A percentile compares a stretch with the other conserved stretches of the same genome.
Conservation (phyloP, 2,329 filamentous ascomycete genomes). For the Alternaria sp. region DNA sequence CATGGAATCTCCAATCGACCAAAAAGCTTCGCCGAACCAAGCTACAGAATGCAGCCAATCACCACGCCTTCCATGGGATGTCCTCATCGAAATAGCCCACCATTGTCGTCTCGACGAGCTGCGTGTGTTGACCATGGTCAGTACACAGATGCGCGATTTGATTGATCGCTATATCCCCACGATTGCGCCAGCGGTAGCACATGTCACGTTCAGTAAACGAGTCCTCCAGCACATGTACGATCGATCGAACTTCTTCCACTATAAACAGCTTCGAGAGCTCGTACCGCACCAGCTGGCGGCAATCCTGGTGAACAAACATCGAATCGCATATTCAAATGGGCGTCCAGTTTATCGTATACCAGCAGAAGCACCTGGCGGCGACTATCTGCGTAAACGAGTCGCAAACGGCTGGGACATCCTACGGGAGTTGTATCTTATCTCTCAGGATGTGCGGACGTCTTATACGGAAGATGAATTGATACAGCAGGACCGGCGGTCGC, state of each 20-base stretch:
- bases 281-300: conserved; percentile 43
- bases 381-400: conserved; percentile 38
- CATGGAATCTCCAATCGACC: not conserved
- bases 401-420: conserved; percentile 43
- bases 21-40: not conserved
- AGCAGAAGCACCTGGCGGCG: conserved; percentile 28
- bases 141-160: conserved; percentile 29
- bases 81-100: conserved; percentile 41
- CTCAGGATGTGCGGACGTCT: conserved; percentile 28
- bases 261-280: conserved; percentile 26
- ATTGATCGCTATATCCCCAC: conserved; percentile 38
- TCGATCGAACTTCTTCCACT: not conserved
- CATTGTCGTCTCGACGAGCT: conserved; percentile 43
- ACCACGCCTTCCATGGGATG: conserved; percentile 38
- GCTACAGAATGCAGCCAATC: conserved; percentile 12
- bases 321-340: conserved; percentile 16
- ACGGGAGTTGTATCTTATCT: conserved; percentile 35
- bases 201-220: conserved; percentile 34
- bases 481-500: conserved; percentile 15
- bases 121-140: conserved; percentile 31
- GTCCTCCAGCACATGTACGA: conserved; percentile 25
- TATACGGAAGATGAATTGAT: conserved; percentile 12
- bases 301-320: conserved; percentile 41
- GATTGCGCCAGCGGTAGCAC: conserved; percentile 40
- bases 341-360: conserved; percentile 23